Conservation (phyloP, 331 rosid species). For the Rhamnella rubrinervis region DNA sequence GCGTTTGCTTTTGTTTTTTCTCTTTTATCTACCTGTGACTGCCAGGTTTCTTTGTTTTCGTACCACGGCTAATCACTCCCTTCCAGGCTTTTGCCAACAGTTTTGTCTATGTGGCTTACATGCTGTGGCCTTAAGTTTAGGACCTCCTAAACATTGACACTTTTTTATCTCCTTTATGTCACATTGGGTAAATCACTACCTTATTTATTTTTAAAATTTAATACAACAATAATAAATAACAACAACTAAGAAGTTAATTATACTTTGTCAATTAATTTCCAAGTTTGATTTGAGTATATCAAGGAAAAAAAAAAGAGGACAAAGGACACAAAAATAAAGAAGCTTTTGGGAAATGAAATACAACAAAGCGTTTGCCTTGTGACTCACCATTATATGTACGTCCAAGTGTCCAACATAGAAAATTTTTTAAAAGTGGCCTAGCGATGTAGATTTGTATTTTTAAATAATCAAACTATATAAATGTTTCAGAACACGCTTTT, state of each 20-base stretch:
- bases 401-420: slow-evolving; percentile 23
- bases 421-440: slow-evolving; percentile 33
- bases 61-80: slow-evolving; percentile 13
- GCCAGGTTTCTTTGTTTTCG: neutral
- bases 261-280: too few relatives aligned
- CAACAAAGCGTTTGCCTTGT: slow-evolving; percentile 19
- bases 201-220: too few relatives aligned
- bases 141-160: neutral
- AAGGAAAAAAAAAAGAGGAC: neutral
- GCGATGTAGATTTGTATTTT: slow-evolving; percentile 6
- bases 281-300: neutral
- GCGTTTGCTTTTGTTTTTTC: neutral
- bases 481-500: slow-evolving; percentile 17
- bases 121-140: slow-evolving; percentile 3
- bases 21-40: neutral
- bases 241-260: too few relatives aligned
- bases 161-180: neutral
- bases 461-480: neutral
- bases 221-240: too few relatives aligned
- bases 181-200: too few relatives aligned
- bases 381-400: slow-evolving; percentile 10
- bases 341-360: slow-evolving; percentile 6
- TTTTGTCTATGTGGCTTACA: slow-evolving; percentile 29
- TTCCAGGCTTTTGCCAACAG: slow-evolving; percentile 10
- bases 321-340: slow-evolving; percentile 11